Evolutionary conservation across 2,329 filamentous ascomycete genomes (phyloP).

Genomic region (Graphilbum ipis-grandicollis): DNA sequence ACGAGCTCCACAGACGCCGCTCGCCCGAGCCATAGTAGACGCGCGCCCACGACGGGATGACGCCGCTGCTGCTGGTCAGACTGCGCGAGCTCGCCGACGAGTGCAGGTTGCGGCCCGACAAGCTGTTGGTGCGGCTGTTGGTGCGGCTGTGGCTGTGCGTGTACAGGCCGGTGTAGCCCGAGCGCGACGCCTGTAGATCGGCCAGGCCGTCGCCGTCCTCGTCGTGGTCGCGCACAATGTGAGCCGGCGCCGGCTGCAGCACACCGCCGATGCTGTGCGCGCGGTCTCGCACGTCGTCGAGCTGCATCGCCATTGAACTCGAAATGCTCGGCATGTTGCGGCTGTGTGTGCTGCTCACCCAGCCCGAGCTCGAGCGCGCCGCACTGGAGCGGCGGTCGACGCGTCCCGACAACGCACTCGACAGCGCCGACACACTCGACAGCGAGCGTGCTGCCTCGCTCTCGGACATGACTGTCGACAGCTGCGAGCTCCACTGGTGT

Average conservation of each 20-base stretch:
- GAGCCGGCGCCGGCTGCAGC: slow-evolving; percentile 13
- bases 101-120: slow-evolving; percentile 31
- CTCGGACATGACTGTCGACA: slow-evolving; percentile 47
- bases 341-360: slow-evolving; percentile 28
- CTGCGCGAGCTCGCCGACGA: slow-evolving; percentile 30
- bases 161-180: slow-evolving; percentile 32
- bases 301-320: slow-evolving; percentile 29
- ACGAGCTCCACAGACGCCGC: slow-evolving; percentile 28
- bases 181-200: slow-evolving; percentile 39
- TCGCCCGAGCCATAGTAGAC: slow-evolving; percentile 57
- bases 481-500: slow-evolving; percentile 46
- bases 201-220: slow-evolving; percentile 48
- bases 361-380: slow-evolving; percentile 25
- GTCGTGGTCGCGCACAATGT: slow-evolving; percentile 38
- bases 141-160: slow-evolving; percentile 19
- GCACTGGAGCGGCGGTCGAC: too few relatives aligned
- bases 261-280: slow-evolving; percentile 19
- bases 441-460: slow-evolving; percentile 30
- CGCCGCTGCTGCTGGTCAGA: slow-evolving; percentile 18
- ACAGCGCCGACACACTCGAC: slow-evolving; percentile 23
- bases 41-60: slow-evolving; percentile 39
- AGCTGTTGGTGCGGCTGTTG: too few relatives aligned
- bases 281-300: slow-evolving; percentile 17
- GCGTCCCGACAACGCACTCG: too few relatives aligned
- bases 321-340: slow-evolving; percentile 40